phyloP scores from a whole-genome alignment of 345 rosid genomes.

The Boechera stricta region DNA sequence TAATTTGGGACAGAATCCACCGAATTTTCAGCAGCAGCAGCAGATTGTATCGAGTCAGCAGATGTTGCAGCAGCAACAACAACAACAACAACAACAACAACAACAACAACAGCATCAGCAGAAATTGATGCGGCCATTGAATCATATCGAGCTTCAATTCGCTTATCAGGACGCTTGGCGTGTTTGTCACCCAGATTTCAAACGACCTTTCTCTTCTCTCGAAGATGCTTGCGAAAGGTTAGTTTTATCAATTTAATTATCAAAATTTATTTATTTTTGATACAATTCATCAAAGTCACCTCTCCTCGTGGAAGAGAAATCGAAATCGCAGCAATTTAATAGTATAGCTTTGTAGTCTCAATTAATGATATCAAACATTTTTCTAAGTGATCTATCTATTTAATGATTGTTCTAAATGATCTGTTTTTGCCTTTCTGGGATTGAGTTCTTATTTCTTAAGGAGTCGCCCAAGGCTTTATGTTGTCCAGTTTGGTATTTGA shows the following conservation, averaged over 20 bases:
- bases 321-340: not conserved
- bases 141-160: constrained; percentile 86
- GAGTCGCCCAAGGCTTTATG: not conserved
- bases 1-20: constrained; percentile 42
- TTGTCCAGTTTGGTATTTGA: constrained; percentile 10
- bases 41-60: constrained; percentile 38
- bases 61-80: constrained; percentile 37
- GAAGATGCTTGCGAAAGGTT: constrained; percentile 99
- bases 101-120: constrained; percentile 51
- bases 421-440: not conserved
- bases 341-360: not conserved
- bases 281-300: not conserved
- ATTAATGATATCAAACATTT: not conserved
- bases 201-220: constrained; percentile 88
- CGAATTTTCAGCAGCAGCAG: constrained; percentile 47
- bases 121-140: constrained; percentile 69
- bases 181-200: constrained; percentile 90
- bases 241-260: not conserved
- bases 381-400: not conserved
- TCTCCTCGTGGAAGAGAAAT: not conserved
- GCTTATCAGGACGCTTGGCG: constrained; percentile 99
- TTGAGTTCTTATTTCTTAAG: not conserved
- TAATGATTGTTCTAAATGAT: not conserved
- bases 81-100: constrained; percentile 4
- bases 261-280: not conserved